Evolutionary conservation across 176 grass and related monocot genomes (phyloP), one percentile per base, ranked within the genome.

Genomic region (Alloteropsis semialata): DNA sequence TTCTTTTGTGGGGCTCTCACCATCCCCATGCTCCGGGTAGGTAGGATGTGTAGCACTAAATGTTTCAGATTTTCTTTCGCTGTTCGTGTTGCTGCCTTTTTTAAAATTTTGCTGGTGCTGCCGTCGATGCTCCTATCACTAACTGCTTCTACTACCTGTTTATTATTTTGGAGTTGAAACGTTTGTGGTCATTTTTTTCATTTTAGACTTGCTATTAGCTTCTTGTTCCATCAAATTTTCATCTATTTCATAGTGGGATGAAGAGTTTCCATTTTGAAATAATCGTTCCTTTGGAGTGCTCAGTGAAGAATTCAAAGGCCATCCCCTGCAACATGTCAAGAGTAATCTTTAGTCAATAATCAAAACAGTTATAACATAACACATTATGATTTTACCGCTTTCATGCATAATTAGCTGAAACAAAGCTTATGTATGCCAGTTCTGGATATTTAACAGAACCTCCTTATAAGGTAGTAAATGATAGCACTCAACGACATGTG

Each of bases 391-490:
- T 58, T 58, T 48, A 64, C 33, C 3, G 2, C 34, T 59, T 55
- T 66, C 21, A 50, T 7, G 11, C 42, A 70, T 62, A 43, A 57
- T 77, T 14, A 77, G 12, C 49, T 77, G 14, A 84, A 72, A 58
- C 25, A 69, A 69, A 63, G 33, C 12, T 42, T 46, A 64, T 84
- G n/a, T 87, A 89, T 91, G 91, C 92, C 89, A 87, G 72, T 76
- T 37, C 10, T 78, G 13, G 72, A 82, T 41, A 30, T 81, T 68
- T 37, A 71, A 49, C 19, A 94, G 39, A 69, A 89, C 61, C 16
- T 91, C 51, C 46, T 75, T 79, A 79, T 94, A 94, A 12, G 92
- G 92, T 51, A 94, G 84, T 60, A 94, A 48, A 58, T 87, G 85
- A 48, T 91, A 94, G 56, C 51, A 82, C 1, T 88, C 86, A 76